Conservation (phyloP, 768 basidiomycete genomes). For the Cystobasidium tubakii region DNA sequence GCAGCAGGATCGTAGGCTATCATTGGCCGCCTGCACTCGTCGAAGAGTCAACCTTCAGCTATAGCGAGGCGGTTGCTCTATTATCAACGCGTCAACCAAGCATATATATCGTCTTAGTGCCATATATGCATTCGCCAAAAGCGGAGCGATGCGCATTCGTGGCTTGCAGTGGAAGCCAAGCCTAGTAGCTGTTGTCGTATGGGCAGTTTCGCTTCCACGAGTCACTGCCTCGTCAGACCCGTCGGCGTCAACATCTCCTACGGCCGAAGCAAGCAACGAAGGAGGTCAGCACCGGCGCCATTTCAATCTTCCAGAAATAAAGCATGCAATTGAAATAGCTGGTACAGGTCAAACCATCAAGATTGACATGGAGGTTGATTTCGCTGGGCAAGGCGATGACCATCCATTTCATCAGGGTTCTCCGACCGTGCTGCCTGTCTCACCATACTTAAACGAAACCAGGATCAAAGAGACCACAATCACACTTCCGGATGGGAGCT, state of each 20-base stretch:
- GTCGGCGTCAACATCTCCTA: background rate
- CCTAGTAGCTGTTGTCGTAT: background rate
- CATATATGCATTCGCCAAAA: background rate
- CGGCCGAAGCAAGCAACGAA: background rate
- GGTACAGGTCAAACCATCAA: background rate
- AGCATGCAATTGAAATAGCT: background rate
- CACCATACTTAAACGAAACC: background rate
- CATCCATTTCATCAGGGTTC: background rate
- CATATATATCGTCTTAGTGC: too few species aligned
- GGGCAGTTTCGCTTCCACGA: background rate
- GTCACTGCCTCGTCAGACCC: background rate
- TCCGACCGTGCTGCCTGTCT: background rate
- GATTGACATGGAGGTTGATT: background rate
- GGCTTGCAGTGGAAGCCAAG: background rate
- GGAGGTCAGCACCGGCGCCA: background rate
- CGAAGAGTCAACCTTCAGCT: too few species aligned
- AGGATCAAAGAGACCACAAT: background rate
- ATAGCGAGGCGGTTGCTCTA: too few species aligned
- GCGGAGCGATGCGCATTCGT: background rate
- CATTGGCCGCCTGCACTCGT: too few species aligned
- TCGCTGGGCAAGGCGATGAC: background rate
- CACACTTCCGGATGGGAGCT: background rate
- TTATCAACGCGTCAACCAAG: too few species aligned
- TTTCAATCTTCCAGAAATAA: background rate
- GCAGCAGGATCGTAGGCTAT: background rate